Evolutionary conservation across 306 rosid genomes (phyloP).

Genomic region (Pyrus betulifolia): DNA sequence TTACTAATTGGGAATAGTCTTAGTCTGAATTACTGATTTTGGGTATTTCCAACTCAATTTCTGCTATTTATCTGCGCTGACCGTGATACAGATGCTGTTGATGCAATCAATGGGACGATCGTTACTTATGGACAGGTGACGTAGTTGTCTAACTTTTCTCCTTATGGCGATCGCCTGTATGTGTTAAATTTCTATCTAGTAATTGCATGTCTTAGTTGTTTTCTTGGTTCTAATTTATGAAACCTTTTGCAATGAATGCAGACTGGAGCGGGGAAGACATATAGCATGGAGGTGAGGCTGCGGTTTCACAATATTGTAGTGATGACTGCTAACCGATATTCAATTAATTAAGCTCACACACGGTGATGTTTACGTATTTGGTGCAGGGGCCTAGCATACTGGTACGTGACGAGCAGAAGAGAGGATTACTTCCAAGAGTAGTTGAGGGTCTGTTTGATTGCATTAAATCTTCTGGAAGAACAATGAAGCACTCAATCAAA

Average conservation of each 20-base stretch:
- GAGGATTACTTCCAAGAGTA: constrained; percentile 76
- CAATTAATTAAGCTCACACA: not conserved
- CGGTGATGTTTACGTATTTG: constrained; percentile 11
- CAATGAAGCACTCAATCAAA: constrained; percentile 38
- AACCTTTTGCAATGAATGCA: constrained; percentile 24
- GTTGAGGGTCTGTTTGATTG: constrained; percentile 64
- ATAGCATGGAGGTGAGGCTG: constrained; percentile 71
- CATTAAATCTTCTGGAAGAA: constrained; percentile 34
- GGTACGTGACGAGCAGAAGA: constrained; percentile 42
- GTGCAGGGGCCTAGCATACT: constrained; percentile 64
- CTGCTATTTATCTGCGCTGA: constrained; percentile 12
- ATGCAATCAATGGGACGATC: constrained; percentile 65
- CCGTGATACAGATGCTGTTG: constrained; percentile 50
- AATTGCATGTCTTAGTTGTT: not conserved
- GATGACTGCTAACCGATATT: not conserved
- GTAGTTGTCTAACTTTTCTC: not conserved
- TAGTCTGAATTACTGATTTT: not conserved
- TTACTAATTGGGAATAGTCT: not conserved
- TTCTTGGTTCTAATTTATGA: constrained; percentile 5
- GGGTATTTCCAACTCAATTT: not conserved
- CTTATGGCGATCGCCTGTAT: not conserved
- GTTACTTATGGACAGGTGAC: constrained; percentile 85
- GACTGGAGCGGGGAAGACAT: constrained; percentile 97
- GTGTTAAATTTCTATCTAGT: not conserved
- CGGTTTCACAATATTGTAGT: not conserved